A percentile compares a stretch with the other conserved stretches of the same genome.
These are phyloP conservation scores for Cadophora gregata DNA, from an alignment of 2,329 filamentous ascomycete genomes.

Conservation along the genomic window DNA sequence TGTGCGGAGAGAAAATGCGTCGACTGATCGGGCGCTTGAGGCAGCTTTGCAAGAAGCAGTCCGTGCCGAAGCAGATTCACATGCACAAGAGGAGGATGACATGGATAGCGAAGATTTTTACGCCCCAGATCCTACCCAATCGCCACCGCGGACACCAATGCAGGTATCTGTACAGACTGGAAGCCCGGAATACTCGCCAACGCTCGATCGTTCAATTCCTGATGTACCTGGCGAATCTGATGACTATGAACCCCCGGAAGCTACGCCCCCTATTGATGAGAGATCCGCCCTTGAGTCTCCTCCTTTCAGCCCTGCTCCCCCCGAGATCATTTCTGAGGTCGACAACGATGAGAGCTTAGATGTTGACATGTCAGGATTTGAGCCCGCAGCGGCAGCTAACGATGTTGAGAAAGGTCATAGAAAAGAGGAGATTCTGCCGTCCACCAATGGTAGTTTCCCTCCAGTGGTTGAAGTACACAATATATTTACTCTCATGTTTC, in stretches of 20 bases:
- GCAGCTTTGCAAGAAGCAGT: conserved; percentile 40
- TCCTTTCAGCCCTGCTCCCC: conserved; percentile 50
- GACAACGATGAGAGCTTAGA: conserved; percentile 22
- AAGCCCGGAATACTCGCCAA: conserved; percentile 38
- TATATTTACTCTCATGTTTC: conserved; percentile 26
- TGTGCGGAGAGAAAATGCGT: conserved; percentile 9
- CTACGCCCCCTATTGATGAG: conserved; percentile 37
- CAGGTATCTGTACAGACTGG: conserved; percentile 28
- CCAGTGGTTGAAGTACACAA: conserved; percentile 39
- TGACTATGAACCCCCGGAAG: conserved; percentile 61
- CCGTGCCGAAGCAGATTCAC: conserved; percentile 39
- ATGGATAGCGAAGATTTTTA: conserved; percentile 39
- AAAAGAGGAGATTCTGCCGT: conserved; percentile 24
- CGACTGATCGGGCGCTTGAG: conserved; percentile 37
- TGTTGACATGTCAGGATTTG: conserved; percentile 38
- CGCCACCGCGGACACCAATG: conserved; percentile 21
- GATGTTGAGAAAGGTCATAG: conserved; percentile 25
- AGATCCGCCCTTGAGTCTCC: conserved; percentile 43
- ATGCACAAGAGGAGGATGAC: conserved; percentile 24
- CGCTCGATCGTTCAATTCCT: conserved; percentile 30
- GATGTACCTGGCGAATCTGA: conserved; percentile 49
- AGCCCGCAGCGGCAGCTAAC: conserved; percentile 26
- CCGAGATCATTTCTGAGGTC: conserved; percentile 41
- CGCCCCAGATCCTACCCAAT: conserved; percentile 30
- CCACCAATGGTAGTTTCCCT: conserved; percentile 27